Conservation (phyloP, 2,329 filamentous ascomycete species). For the Calonectria henricotiae region DNA sequence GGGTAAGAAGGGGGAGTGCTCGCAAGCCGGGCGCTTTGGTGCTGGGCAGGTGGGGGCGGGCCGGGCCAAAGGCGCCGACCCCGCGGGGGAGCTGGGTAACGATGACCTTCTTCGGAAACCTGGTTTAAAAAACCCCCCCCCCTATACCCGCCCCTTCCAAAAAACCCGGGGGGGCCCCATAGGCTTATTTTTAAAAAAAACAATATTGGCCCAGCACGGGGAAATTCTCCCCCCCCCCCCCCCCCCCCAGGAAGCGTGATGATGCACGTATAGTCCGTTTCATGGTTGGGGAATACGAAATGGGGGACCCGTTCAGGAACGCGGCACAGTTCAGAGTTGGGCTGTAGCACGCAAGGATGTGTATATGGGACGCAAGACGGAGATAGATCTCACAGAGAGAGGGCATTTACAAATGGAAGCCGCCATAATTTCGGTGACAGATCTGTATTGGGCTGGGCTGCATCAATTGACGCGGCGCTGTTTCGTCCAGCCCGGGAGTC, state of each 20-base stretch:
- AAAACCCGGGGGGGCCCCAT: background rate
- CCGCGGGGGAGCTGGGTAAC: background rate
- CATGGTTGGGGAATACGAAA: background rate
- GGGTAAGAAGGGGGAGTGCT: too few species aligned
- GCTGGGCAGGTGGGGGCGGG: slow-evolving; percentile 17
- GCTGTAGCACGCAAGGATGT: slow-evolving; percentile 1
- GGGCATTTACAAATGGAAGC: background rate
- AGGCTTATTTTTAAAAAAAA: slow-evolving; percentile 3
- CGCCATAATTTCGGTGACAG: slow-evolving; percentile 5
- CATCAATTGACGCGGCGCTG: background rate
- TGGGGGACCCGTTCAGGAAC: background rate
- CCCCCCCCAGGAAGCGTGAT: background rate
- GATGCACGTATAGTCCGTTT: background rate
- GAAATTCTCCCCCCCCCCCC: background rate
- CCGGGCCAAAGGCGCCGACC: background rate
- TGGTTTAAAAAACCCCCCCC: background rate
- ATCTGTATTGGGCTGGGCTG: background rate
- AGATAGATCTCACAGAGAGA: background rate
- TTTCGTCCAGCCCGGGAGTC: background rate
- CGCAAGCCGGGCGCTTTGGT: slow-evolving; percentile 23
- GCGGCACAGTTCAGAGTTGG: slow-evolving; percentile 8
- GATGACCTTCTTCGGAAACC: slow-evolving; percentile 5
- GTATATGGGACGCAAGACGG: slow-evolving; percentile 14
- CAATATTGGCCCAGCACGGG: background rate
- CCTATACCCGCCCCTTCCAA: background rate